Evolutionary conservation across 116 monocot species (phyloP), one percentile per base, ranked within the genome.

Genomic region (Papilionanthe hybrid): DNA sequence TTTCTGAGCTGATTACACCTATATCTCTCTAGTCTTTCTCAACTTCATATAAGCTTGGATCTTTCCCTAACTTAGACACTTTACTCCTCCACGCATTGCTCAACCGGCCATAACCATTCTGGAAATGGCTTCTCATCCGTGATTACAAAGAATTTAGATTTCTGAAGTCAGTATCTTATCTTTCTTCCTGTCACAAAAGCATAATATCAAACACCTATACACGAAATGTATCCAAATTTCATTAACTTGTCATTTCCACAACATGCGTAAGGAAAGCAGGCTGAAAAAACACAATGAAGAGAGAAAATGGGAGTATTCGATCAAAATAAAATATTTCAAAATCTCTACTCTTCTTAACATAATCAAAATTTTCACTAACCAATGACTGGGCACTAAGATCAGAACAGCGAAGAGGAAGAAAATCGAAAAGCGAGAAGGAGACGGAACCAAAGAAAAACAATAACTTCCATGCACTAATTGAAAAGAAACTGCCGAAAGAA

Each of bases 1-100:
- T 87, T 92, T 42, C 55, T 73, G 65, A 92, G 87, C 75, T 92
- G 89, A 57, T 92, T 92, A 87, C 92, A 89, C 30, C 89, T 87
- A 19, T 76, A 89, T 18, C 65, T 75, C 72, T 87, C 85, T 3
- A 87, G 71, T 28, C 85, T 78, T 77, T 84, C 80, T 89, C 89
- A 5, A 82, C 92, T 49, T 92, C 89, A n/a, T 56, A 81, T 7
- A 86, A 82, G 53, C 78, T 79, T 37, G 89, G 66, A 5, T 89
- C 92, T 75, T 87, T 92, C 30, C 84, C 87, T 18, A 89, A 42
- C 58, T 85, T 32, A 86, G 75, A 89, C 92, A 50, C 82, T 74
- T 80, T 83, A 84, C 63, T 92, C 92, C 68, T 87, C 87, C 80
- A 89, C 75, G 87, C 92, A 92, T 43, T 86, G 78, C 81, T 92